Conservation (phyloP, 345 rosid species). For the Ailanthus altissimus region DNA sequence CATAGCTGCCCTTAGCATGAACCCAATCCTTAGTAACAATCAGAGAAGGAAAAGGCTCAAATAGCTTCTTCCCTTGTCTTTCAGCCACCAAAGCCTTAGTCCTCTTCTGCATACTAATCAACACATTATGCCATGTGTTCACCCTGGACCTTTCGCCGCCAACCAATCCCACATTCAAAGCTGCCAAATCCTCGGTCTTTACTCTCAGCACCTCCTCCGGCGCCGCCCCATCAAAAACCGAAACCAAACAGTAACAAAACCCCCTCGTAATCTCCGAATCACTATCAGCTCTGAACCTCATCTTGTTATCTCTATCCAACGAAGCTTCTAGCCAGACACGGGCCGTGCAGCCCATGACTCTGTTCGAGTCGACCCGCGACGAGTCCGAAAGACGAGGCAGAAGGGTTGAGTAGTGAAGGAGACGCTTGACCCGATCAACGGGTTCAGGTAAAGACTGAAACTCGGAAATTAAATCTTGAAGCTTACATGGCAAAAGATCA, state of each 20-base stretch:
- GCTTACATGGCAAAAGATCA: conserved; percentile 47
- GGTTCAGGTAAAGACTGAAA: conserved; percentile 62
- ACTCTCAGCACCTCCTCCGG: conserved; percentile 77
- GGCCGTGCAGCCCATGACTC: conserved; percentile 96
- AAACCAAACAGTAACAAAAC: conserved; percentile 72
- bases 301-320: conserved; percentile 60
- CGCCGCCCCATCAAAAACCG: conserved; percentile 59
- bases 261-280: conserved; percentile 88
- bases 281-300: conserved; percentile 79
- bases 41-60: conserved; percentile 83
- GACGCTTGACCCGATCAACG: conserved; percentile 67
- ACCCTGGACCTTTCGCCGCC: conserved; percentile 72
- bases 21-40: conserved; percentile 58
- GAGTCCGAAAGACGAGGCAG: conserved; percentile 60
- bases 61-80: conserved; percentile 57
- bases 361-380: conserved; percentile 63
- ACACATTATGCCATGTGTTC: conserved; percentile 94
- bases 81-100: conserved; percentile 62
- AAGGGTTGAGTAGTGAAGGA: conserved; percentile 59
- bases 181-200: conserved; percentile 71
- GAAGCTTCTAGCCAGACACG: conserved; percentile 84
- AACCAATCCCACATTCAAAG: conserved; percentile 61
- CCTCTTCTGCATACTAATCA: conserved; percentile 89
- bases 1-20: conserved; percentile 83
- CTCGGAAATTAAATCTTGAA: conserved; percentile 57